These are phyloP conservation scores for Closterium sp. DNA, from an alignment of 139 green algal genomes.

Conservation along the genomic window DNA sequence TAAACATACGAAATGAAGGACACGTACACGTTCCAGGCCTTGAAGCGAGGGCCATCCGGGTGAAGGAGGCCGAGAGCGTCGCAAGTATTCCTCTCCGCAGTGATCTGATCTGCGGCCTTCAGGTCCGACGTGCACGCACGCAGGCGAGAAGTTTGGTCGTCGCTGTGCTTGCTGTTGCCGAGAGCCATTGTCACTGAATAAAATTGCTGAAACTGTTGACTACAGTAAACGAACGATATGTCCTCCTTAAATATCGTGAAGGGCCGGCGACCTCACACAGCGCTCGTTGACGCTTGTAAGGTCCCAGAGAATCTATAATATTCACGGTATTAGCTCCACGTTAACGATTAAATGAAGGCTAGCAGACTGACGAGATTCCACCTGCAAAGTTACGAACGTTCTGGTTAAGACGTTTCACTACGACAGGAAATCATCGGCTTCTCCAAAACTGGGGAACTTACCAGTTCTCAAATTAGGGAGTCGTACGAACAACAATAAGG, in stretches of 20 bases:
- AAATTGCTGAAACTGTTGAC: neutral
- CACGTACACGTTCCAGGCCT: neutral
- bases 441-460: neutral
- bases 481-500: neutral
- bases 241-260: too few relatives aligned
- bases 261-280: too few relatives aligned
- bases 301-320: neutral
- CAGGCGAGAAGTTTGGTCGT: neutral
- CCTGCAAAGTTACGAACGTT: neutral
- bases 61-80: neutral
- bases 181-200: neutral
- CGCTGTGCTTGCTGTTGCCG: neutral
- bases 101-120: neutral
- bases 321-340: neutral
- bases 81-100: neutral
- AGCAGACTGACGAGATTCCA: neutral
- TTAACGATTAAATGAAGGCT: neutral
- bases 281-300: neutral
- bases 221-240: neutral
- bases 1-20: neutral
- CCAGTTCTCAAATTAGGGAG: neutral
- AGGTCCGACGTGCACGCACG: neutral
- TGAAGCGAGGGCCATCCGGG: neutral
- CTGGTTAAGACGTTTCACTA: neutral
- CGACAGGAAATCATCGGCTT: too few relatives aligned